These are phyloP conservation scores for Tetradesmus obliquus DNA, from an alignment of 139 green algal genomes.

Conservation along the genomic window DNA sequence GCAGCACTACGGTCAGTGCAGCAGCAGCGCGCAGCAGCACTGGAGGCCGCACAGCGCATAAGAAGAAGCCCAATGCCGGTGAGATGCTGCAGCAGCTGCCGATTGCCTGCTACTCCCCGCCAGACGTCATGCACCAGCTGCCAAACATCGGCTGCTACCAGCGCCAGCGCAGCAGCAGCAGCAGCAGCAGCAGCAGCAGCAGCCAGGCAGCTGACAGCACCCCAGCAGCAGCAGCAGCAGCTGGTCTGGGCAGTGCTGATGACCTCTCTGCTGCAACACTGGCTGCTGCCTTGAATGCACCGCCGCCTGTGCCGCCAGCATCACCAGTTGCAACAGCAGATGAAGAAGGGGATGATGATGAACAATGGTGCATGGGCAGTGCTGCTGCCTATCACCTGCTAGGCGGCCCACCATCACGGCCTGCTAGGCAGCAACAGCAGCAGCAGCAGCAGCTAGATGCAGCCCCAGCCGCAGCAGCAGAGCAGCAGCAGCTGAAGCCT, in stretches of 20 bases:
- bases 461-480: background rate
- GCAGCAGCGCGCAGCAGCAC: background rate
- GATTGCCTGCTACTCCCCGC: background rate
- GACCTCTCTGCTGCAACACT: background rate
- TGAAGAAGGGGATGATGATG: background rate
- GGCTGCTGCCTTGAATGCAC: background rate
- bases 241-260: background rate
- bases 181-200: background rate
- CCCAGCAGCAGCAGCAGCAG: background rate
- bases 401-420: background rate
- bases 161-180: slow-evolving; percentile 15
- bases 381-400: background rate
- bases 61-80: background rate
- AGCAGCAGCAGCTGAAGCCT: background rate
- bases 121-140: background rate
- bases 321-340: background rate
- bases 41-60: no score
- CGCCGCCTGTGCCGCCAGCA: background rate
- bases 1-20: background rate
- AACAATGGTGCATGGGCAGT: background rate
- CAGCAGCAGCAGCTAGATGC: background rate
- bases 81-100: background rate
- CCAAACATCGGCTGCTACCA: background rate
- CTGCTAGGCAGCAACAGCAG: background rate
- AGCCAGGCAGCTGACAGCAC: background rate